Base-by-base conservation (phyloP, 768 basidiomycete genomes). In the Mycena latifolia region DNA sequence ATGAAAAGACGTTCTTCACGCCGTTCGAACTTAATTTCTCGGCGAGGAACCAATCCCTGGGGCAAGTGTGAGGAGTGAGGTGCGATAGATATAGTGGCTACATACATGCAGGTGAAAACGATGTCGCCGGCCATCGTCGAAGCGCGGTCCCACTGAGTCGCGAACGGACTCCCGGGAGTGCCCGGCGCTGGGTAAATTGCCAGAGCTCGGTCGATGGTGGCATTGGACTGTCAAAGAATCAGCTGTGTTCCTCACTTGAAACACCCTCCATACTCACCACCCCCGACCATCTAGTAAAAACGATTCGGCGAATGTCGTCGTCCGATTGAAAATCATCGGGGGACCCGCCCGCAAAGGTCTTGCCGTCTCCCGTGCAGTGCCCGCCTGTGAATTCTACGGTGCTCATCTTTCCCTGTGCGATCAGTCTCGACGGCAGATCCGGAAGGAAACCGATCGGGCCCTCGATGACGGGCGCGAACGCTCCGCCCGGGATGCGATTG, bases 321-420 rank as follows among this genome's bases (percentile, higher is more conserved):
- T 82, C 81, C 5, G 80, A 81, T 9, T 76, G 67, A 46, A 82
- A 80, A 6, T 80, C 74, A 5, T 70, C 69, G 0, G 83, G 81
- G 27, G 70, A 72, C 17, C 79, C 80, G 17, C 73, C 77, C 7
- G 77, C 80, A 59, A 83, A 83, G 5, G 81, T 81, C 33, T 76
- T 78, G 7, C 82, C 81, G 57, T 84, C 82, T 20, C 81, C 81
- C 0, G 80, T 80, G 57, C 81, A 82, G 61, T 83, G 82, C 7
- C 81, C 81, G n/a, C 77, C 81, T 10, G 78, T 70, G 41, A 78
- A 77, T 11, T 81, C 78, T 2, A 81, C 77, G 11, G 69, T 58
- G 48, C 51, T 73, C 56, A 81, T 79, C 20, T 74, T 76, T 14
- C 80, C 78, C 10, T 68, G 46, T 12, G 73, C 54, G 45, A 82